These are phyloP conservation scores for Cladorrhinum sp. DNA, from an alignment of 2,329 filamentous ascomycete species.

Conservation along the genomic window DNA sequence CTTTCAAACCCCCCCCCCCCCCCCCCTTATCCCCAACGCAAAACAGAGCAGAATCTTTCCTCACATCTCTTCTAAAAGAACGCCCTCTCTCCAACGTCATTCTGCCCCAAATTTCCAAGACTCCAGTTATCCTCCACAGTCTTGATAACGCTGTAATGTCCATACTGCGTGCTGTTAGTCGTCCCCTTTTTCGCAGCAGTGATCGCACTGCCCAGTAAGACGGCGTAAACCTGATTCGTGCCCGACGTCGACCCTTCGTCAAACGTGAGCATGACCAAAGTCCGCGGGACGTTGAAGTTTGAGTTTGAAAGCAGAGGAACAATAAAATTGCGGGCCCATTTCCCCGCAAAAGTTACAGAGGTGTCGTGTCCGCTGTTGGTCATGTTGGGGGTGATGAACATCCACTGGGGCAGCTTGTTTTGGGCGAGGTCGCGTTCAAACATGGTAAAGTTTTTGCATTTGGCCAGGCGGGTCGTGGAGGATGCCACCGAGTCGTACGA, in stretches of 20 bases:
- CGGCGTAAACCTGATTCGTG: slow-evolving; percentile 54
- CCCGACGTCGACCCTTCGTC: slow-evolving; percentile 72
- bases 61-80: not conserved
- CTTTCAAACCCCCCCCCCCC: too few relatives aligned
- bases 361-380: slow-evolving; percentile 74
- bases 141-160: slow-evolving; percentile 68
- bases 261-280: slow-evolving; percentile 72
- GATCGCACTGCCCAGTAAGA: slow-evolving; percentile 73
- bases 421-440: slow-evolving; percentile 66
- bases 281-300: slow-evolving; percentile 68
- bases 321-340: slow-evolving; percentile 66
- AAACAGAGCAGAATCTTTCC: too few relatives aligned
- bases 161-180: slow-evolving; percentile 66
- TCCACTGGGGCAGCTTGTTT: slow-evolving; percentile 66
- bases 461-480: slow-evolving; percentile 56
- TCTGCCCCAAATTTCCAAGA: slow-evolving; percentile 66
- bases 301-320: slow-evolving; percentile 65
- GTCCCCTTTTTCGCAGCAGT: slow-evolving; percentile 63
- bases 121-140: slow-evolving; percentile 68
- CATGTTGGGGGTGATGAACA: slow-evolving; percentile 73
- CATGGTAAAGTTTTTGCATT: slow-evolving; percentile 70
- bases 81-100: slow-evolving; percentile 67
- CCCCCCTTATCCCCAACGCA: too few relatives aligned
- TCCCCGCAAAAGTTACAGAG: slow-evolving; percentile 63
- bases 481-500: slow-evolving; percentile 64